Base-by-base conservation (phyloP, 768 basidiomycete genomes). In the Termitomyces sp. region DNA sequence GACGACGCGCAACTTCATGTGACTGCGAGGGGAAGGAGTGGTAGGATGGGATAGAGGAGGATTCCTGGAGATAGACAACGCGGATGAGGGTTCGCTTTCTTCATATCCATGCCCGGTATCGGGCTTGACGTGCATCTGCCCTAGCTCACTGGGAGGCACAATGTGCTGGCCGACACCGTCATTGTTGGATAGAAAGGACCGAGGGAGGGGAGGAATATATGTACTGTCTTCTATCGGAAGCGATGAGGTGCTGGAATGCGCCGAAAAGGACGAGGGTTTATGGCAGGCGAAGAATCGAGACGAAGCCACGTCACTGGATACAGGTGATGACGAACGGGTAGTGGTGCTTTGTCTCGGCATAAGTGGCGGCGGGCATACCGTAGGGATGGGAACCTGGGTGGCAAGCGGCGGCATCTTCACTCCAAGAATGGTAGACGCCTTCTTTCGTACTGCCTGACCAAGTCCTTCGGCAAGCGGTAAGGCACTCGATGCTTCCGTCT, bases 321-420 rank as follows among this genome's bases (percentile, higher is more conserved):
- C 75, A 6, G 85, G 83, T 1, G 86, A 88, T 0, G 87, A 82
- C 0, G 86, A 82, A 10, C 78, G 69, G 0, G 85, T 84, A 0
- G 78, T 75, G 6, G 76, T 77, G 58, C 78, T 80, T 0, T 75
- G 77, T 15, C 76, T 53, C 1, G 51, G 53, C 6, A 52, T 26
- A 45, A 53, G 40, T 15, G 59, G 53, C 5, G 50, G 55, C 12
- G 48, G 53, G 8, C 37, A 51, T 6, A 46, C 48, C 5, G n/a
- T 14, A 42, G 47, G 54, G 8, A 23, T 14, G 3, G 48, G 49
- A 14, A 48, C 21, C 14, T 43, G 54, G 11, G 26, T 35, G 21
- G 42, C 26, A 45, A 17, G 12, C 23, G 43, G n/a, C 59, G 61
- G 4, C 55, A 41, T 15, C 45, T 23, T 2, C 62, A 59, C 38